These are phyloP conservation scores for Pouteria glomerata DNA, from an alignment of 148 eudicot species.

Conservation along the genomic window DNA sequence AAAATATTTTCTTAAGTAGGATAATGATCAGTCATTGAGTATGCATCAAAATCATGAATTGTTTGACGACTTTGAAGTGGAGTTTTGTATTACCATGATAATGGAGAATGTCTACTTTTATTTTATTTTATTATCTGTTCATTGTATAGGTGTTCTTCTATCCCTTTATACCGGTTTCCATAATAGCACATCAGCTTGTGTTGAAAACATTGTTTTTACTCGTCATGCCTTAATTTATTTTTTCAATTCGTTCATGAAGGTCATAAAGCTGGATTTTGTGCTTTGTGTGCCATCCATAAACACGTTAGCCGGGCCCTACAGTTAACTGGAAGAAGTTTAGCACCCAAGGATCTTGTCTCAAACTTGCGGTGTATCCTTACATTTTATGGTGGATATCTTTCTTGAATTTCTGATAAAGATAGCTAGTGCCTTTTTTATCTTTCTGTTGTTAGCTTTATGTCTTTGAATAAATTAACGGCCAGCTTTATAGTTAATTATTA, in stretches of 20 bases:
- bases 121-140: not conserved
- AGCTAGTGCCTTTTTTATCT: not conserved
- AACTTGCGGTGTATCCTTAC: conserved; percentile 83
- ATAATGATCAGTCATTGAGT: not conserved
- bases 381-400: not conserved
- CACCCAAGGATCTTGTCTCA: conserved; percentile 86
- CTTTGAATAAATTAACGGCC: not conserved
- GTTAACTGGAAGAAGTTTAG: conserved; percentile 70
- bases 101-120: too few species aligned
- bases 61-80: not conserved
- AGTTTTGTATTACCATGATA: not conserved
- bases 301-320: conserved; percentile 83
- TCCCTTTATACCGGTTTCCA: not conserved
- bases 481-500: not conserved
- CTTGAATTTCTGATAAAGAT: not conserved
- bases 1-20: not conserved
- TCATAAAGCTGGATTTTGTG: conserved; percentile 81
- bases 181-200: not conserved
- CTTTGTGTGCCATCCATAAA: conserved; percentile 83
- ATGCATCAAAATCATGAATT: not conserved
- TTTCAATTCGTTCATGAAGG: conserved; percentile 44
- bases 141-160: not conserved
- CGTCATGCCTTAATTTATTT: not conserved
- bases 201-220: not conserved
- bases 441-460: not conserved